phyloP scores from a whole-genome alignment of 768 basidiomycete genomes.

The Lentinula edodes region DNA sequence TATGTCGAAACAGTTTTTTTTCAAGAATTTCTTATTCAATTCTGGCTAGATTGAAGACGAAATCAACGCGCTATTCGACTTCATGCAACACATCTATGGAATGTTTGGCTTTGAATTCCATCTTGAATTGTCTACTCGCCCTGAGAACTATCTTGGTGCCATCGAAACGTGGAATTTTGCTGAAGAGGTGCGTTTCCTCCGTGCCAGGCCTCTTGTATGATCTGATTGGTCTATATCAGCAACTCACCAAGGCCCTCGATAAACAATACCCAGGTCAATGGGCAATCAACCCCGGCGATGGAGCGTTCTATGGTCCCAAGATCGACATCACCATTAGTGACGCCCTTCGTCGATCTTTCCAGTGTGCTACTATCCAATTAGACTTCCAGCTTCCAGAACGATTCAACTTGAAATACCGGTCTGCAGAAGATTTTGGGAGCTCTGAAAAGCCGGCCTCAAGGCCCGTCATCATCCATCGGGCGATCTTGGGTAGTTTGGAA shows the following conservation, averaged over 20 bases:
- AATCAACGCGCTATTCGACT: conserved; percentile 84
- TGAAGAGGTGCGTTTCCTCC: conserved; percentile 54
- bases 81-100: conserved; percentile 91
- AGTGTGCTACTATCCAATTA: conserved; percentile 97
- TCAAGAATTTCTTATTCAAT: not conserved
- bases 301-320: conserved; percentile 99
- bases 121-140: conserved; percentile 92
- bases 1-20: conserved; percentile 19
- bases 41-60: conserved; percentile 72
- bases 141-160: conserved; percentile 87
- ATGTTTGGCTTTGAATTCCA: conserved; percentile 93
- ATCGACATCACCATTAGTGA: conserved; percentile 97
- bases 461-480: conserved; percentile 98
- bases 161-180: conserved; percentile 89
- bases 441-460: conserved; percentile 53
- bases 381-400: conserved; percentile 98
- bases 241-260: conserved; percentile 80
- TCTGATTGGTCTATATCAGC: conserved; percentile 35
- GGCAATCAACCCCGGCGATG: conserved; percentile 92
- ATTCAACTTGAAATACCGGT: conserved; percentile 91
- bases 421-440: conserved; percentile 63
- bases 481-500: conserved; percentile 90
- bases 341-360: conserved; percentile 88
- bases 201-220: not conserved
- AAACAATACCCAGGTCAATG: conserved; percentile 84